Evolutionary conservation across 345 rosid genomes (phyloP), one percentile per base, ranked within the genome.

Genomic region (Physaria fendleri): DNA sequence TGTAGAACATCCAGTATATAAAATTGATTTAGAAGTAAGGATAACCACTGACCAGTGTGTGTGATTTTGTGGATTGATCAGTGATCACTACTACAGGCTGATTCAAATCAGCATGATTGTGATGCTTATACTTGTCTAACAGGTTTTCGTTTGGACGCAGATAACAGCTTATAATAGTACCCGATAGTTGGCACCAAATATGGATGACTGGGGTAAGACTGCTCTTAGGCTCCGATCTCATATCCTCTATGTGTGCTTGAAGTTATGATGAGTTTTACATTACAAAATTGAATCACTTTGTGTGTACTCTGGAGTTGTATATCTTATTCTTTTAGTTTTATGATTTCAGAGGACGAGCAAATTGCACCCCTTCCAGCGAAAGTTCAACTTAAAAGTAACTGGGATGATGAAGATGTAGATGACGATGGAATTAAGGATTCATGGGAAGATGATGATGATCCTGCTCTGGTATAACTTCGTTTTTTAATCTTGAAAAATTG

Each of bases 391-490:
- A 76, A 73, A 81, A 85, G 49, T 35, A 68, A 64, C 3, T 93
- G 99, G 97, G 92, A 93, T 63, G 99, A 89, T 58, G 99, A 93
- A 61, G 97, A 93, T 67, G 79, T 76, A 39, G 95, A 93, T 65
- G 97, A 85, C 8, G 49, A 74, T 68, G 95, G 81, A 66, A 77
- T 93, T 51, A 93, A 89, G 72, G 95, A 93, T 25, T 93, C 97
- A 6, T 93, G 97, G 99, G 97, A 93, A 68, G 97, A 89, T 72
- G 99, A 93, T 35, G 98, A 91, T 34, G 94, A 2, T 1, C 28
- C 6, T 25, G 5, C 28, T 25, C 28, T 25, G 24, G 24, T 22
- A 22, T 22, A 22, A 4, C 24, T 22, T 22, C 2, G 24, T n/a
- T 15, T 55, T 16, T 13, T 40, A 22, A 11, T 45, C 23, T n/a